Evolutionary conservation across 2,329 filamentous ascomycete genomes (phyloP).

Genomic region (Pseudopithomyces chartarum): DNA sequence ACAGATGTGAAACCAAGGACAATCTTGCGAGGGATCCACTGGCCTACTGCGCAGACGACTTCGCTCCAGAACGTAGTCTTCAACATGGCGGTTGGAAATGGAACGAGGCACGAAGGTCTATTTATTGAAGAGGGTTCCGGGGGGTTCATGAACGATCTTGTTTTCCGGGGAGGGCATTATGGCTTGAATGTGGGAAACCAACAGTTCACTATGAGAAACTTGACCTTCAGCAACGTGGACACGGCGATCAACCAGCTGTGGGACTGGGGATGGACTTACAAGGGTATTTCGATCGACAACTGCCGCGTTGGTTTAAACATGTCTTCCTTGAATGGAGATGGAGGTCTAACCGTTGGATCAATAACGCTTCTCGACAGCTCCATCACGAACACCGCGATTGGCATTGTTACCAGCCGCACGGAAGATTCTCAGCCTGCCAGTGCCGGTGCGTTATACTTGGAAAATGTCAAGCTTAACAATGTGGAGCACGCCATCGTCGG

Average conservation of each 20-base stretch:
- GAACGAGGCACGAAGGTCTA: conserved; percentile 54
- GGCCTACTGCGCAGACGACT: conserved; percentile 53
- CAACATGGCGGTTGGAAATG: conserved; percentile 48
- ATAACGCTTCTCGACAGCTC: conserved; percentile 62
- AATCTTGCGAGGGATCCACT: conserved; percentile 52
- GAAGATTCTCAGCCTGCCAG: conserved; percentile 48
- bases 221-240: conserved; percentile 57
- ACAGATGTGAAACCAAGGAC: conserved; percentile 55
- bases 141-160: conserved; percentile 53
- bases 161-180: conserved; percentile 50
- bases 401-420: conserved; percentile 55
- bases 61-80: conserved; percentile 53
- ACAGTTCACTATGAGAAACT: conserved; percentile 62
- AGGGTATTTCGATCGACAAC: conserved; percentile 57
- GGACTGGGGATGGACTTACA: conserved; percentile 65
- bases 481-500: conserved; percentile 43
- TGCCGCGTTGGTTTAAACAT: conserved; percentile 60
- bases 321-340: conserved; percentile 28
- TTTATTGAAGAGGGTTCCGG: conserved; percentile 52
- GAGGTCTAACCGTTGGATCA: conserved; percentile 57
- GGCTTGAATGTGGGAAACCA: conserved; percentile 52
- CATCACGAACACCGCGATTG: conserved; percentile 57
- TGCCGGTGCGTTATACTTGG: conserved; percentile 59
- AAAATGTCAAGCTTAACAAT: conserved; percentile 63
- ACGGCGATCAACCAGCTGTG: conserved; percentile 63